phyloP scores from a whole-genome alignment of 495 filamentous ascomycete genomes.

The Staphylotrichum tortipilum region DNA sequence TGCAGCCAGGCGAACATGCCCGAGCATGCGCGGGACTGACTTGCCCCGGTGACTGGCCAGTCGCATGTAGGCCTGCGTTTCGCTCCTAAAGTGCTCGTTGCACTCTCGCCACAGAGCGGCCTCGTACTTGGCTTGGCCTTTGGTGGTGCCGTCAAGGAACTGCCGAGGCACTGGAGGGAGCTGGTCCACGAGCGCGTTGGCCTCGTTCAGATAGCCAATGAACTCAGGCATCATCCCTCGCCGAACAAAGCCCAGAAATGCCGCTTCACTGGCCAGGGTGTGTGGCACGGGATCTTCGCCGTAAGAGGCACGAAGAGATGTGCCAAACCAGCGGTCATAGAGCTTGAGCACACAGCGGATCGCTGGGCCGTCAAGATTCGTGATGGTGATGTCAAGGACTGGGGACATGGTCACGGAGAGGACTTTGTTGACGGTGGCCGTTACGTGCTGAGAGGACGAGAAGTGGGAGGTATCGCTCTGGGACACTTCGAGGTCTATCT shows the following conservation, averaged over 20 bases:
- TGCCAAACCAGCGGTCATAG: not conserved
- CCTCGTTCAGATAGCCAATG: not conserved
- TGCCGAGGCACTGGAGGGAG: not conserved
- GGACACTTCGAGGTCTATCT: not conserved
- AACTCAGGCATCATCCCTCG: not conserved
- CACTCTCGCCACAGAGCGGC: not conserved
- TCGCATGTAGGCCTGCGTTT: not conserved
- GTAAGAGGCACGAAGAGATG: not conserved
- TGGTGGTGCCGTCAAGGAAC: not conserved
- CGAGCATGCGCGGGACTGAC: not conserved
- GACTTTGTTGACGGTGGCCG: not conserved
- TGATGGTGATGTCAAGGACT: not conserved
- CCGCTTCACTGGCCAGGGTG: not conserved
- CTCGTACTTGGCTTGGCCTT: not conserved
- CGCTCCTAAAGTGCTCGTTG: not conserved
- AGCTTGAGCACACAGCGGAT: not conserved
- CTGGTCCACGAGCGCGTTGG: not conserved
- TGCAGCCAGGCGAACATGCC: not conserved
- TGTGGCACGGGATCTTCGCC: not conserved
- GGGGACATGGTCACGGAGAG: not conserved
- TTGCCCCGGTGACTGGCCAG: not conserved
- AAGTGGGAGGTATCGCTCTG: not conserved
- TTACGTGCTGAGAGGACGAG: not conserved
- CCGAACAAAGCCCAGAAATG: not conserved
- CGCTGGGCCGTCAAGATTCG: not conserved